Evolutionary conservation across 352 stramenopile genomes (phyloP), one percentile per base, ranked within the genome.

Genomic region (Phytophthora ohioensis): DNA sequence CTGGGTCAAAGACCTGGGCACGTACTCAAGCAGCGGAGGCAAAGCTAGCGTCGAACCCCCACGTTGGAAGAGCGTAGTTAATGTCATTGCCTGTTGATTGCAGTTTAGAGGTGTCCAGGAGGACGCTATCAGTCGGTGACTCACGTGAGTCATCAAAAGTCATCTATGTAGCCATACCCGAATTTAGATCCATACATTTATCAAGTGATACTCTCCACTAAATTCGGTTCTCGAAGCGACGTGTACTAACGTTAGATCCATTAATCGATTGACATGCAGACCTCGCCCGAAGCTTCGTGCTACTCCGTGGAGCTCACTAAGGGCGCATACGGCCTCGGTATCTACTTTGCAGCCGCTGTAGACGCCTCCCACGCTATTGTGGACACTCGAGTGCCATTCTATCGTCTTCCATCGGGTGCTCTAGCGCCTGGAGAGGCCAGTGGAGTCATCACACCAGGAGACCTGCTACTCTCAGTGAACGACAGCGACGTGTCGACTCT

Each of bases 1-100:
- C 27, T 93, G 85, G 85, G 78, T 93, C 27, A 93, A 91, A 66
- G 83, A 91, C 41, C 74, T 93, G 27, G 85, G 85, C 43, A 90
- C 82, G 36, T 93, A 93, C 70, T 78, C 85, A 15, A 87, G 79
- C 55, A 91, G 80, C 46, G 76, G 69, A 11, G 73, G 78, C 9
- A 91, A 91, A 65, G 83, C 82, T 1, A 83, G 76, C 48, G 85
- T 91, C 34, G 85, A 91, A 64, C 82, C 85, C 3, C 85, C 85
- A 27, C 81, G 85, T 12, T 92, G 85, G 85, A 92, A 91, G 60
- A 84, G 75, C 45, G 59, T 91, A 13, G 77, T 81, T 56, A 89
- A 80, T 42, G 82, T 82, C 21, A 90, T 92, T 57, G 82, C 85
- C 5, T 92, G 84, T 67, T 92, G 67, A 75, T 27, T 27, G 21